Conservation (phyloP, 108 stramenopile genomes). For the Bacterosira constricta region DNA sequence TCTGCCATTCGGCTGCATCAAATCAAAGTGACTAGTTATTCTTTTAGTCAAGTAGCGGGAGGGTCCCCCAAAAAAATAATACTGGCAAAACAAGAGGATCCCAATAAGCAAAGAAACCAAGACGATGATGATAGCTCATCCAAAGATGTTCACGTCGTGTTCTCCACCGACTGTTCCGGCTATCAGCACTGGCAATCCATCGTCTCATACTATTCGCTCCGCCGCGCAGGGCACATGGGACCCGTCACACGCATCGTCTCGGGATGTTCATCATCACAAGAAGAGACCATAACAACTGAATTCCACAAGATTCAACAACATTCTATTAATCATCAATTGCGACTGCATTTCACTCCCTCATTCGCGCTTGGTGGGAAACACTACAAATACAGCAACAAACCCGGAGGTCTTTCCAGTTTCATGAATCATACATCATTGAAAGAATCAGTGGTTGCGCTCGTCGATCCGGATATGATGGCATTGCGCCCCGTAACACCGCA, state of each 20-base stretch:
- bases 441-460: slow-evolving; percentile 62
- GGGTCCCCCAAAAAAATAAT: too few relatives aligned
- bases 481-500: slow-evolving; percentile 73
- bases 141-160: slow-evolving; percentile 48
- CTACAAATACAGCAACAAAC: slow-evolving; percentile 94
- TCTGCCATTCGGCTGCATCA: not conserved
- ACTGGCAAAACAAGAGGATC: not conserved
- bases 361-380: slow-evolving; percentile 28
- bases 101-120: not conserved
- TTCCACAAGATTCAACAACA: slow-evolving; percentile 29
- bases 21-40: not conserved
- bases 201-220: slow-evolving; percentile 76
- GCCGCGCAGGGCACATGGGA: slow-evolving; percentile 74
- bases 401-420: slow-evolving; percentile 85
- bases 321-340: slow-evolving; percentile 39
- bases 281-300: slow-evolving; percentile 23
- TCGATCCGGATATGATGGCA: slow-evolving; percentile 87
- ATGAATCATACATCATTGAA: slow-evolving; percentile 60
- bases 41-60: not conserved
- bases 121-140: slow-evolving; percentile 14
- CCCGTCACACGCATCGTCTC: slow-evolving; percentile 89
- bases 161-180: slow-evolving; percentile 86
- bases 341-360: slow-evolving; percentile 74
- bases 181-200: slow-evolving; percentile 96
- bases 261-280: slow-evolving; percentile 48